Percentiles rank a stretch among this genome's conserved stretches.
These are phyloP conservation scores for Tolypocladium album DNA, from an alignment of 2,329 filamentous ascomycete species.

Conservation along the genomic window DNA sequence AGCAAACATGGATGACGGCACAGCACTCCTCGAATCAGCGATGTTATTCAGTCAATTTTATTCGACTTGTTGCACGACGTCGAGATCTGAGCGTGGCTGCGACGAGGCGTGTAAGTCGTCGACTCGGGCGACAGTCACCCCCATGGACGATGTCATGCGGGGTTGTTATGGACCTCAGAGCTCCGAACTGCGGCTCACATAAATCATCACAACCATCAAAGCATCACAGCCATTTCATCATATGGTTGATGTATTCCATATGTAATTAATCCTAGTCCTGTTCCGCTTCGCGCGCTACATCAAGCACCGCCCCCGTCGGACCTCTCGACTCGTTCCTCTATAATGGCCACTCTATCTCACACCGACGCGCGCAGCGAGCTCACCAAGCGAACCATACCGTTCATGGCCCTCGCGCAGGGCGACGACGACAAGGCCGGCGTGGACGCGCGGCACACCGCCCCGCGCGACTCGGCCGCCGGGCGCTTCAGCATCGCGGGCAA, in stretches of 20 bases:
- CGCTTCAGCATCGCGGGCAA: slow-evolving; percentile 21
- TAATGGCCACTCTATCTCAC: neutral
- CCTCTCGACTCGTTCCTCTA: neutral
- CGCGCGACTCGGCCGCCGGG: slow-evolving; percentile 3
- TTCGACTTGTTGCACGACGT: neutral
- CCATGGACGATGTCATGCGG: neutral
- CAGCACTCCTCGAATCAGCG: too few species aligned
- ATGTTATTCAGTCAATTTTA: neutral
- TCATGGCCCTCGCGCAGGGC: slow-evolving; percentile 13
- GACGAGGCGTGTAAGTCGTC: neutral
- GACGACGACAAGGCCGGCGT: neutral
- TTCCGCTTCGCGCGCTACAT: neutral
- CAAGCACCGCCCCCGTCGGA: neutral
- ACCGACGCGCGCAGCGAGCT: slow-evolving; percentile 9
- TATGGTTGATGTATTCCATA: neutral
- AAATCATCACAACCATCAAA: neutral
- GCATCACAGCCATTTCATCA: neutral
- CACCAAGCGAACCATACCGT: slow-evolving; percentile 12
- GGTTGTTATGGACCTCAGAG: neutral
- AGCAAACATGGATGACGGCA: too few species aligned
- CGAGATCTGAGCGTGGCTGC: neutral
- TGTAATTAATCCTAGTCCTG: neutral
- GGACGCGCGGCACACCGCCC: neutral
- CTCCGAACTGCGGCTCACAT: neutral
- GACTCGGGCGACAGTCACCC: neutral